phyloP scores from a whole-genome alignment of 305 asterid genomes.

The Petunia hybrid region DNA sequence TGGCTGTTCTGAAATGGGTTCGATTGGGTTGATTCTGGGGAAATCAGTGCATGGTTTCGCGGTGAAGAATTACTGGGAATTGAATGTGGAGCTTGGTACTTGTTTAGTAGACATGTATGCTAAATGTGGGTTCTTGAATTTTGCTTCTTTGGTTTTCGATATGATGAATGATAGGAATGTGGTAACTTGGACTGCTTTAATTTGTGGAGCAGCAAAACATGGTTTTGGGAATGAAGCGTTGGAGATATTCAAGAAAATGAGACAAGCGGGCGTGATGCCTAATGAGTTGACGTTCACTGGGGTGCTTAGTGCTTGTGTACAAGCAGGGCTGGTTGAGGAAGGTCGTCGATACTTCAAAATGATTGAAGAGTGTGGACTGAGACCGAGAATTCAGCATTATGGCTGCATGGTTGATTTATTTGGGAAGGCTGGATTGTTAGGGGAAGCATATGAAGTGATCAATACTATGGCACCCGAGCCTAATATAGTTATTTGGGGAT shows the following conservation, averaged over 20 bases:
- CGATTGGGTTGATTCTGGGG: slow-evolving; percentile 59
- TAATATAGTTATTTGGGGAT: slow-evolving; percentile 75
- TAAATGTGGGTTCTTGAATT: slow-evolving; percentile 61
- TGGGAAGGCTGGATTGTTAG: slow-evolving; percentile 67
- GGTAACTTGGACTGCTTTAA: slow-evolving; percentile 72
- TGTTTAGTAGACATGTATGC: slow-evolving; percentile 72
- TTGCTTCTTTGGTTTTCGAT: slow-evolving; percentile 55
- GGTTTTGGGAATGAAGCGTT: slow-evolving; percentile 58
- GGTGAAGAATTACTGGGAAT: slow-evolving; percentile 57
- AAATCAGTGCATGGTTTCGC: slow-evolving; percentile 61
- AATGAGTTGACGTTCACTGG: slow-evolving; percentile 77
- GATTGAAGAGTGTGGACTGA: slow-evolving; percentile 54
- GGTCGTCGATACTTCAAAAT: slow-evolving; percentile 62
- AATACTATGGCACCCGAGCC: slow-evolving; percentile 60
- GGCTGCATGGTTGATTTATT: slow-evolving; percentile 80
- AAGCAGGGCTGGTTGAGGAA: slow-evolving; percentile 65
- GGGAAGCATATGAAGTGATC: slow-evolving; percentile 62
- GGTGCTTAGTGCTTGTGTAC: slow-evolving; percentile 65
- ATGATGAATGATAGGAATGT: slow-evolving; percentile 55
- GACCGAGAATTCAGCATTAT: slow-evolving; percentile 69
- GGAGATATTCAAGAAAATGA: slow-evolving; percentile 61
- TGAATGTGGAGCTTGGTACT: slow-evolving; percentile 63
- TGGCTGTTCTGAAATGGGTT: slow-evolving; percentile 61
- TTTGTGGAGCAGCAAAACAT: slow-evolving; percentile 65
- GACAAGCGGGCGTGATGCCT: slow-evolving; percentile 51